Evolutionary conservation across 176 grass and related monocot species (phyloP), one percentile per base, ranked within the genome.

Genomic region (Oryza meyeriana): DNA sequence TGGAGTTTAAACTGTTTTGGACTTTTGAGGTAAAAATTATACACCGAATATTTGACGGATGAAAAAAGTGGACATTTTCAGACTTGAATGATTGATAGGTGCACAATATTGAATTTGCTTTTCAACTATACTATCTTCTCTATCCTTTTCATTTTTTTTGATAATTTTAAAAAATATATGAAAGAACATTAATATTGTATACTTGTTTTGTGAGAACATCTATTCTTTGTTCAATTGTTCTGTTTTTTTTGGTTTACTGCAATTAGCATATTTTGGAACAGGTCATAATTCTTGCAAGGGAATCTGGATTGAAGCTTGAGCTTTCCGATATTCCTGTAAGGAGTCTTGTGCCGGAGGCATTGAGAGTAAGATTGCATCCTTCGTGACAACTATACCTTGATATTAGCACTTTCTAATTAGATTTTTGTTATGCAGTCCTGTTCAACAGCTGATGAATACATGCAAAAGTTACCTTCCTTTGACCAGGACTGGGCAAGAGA

Each of bases 201-300:
- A 38, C 3, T 62, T 66, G 24, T 11, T 14, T 14, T 63, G 3
- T 41, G 6, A 30, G 27, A 10, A 42, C 64, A 71, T 47, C 72
- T 63, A 12, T 47, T 17, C 17, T 59, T 30, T 58, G 1, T 25
- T 69, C 39, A 57, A 72, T 31, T 80, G 24, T 7, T 71, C 30
- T 75, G 17, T 6, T 41, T 77, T 1, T 85, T 79, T 55, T 45
- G 13, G 32, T 61, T 64, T 34, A 40, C 36, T 3, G 30, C 10
- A 61, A 22, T 73, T 80, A 63, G 30, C 34, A 17, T 69, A 40
- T 83, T 27, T 89, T 13, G 71, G 75, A 74, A 61, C 71, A 97
- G 94, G 94, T 97, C 57, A 93, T 87, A 39, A 97, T 97, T 72
- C 94, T 96, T 48, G 94, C 90, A 26, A 93, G 94, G 73, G 90